Conservation (phyloP, 2,329 filamentous ascomycete genomes). For the Neopestalotiopsis clavispora region DNA sequence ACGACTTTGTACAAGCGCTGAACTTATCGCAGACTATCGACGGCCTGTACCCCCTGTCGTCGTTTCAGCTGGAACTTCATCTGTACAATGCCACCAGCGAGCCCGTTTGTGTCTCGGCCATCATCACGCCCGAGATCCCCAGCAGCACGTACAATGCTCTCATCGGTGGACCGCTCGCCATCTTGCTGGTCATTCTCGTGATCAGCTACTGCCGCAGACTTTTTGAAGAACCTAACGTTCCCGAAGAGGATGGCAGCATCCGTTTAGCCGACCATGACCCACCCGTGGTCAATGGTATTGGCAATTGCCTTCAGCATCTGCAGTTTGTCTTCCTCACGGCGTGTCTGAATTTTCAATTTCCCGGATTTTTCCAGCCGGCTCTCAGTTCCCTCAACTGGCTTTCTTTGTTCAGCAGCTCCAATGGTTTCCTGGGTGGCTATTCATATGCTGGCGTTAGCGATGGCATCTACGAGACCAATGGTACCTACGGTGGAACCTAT, state of each 20-base stretch:
- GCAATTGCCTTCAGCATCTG: conserved; percentile 73
- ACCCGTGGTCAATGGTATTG: conserved; percentile 21
- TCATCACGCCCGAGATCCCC: conserved; percentile 7
- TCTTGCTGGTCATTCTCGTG: not conserved
- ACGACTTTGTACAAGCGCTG: not conserved
- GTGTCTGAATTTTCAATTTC: conserved; percentile 72
- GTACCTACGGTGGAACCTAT: conserved; percentile 57
- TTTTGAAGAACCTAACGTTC: not conserved
- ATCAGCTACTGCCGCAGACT: not conserved
- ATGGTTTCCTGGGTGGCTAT: conserved; percentile 23
- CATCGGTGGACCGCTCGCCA: not conserved
- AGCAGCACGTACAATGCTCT: not conserved
- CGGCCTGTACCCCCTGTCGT: not conserved
- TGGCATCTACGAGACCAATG: conserved; percentile 70
- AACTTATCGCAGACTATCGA: not conserved
- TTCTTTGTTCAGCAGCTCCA: conserved; percentile 53
- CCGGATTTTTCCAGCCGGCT: conserved; percentile 74
- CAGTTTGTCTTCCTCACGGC: conserved; percentile 77
- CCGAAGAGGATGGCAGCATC: not conserved
- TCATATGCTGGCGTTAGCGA: conserved; percentile 43
- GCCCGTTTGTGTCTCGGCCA: not conserved
- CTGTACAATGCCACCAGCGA: not conserved
- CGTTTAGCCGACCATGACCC: not conserved
- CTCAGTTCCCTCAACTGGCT: conserved; percentile 72
- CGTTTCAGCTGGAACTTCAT: not conserved